Evolutionary conservation across 768 basidiomycete species (phyloP).

Genomic region (Serendipita indica): DNA sequence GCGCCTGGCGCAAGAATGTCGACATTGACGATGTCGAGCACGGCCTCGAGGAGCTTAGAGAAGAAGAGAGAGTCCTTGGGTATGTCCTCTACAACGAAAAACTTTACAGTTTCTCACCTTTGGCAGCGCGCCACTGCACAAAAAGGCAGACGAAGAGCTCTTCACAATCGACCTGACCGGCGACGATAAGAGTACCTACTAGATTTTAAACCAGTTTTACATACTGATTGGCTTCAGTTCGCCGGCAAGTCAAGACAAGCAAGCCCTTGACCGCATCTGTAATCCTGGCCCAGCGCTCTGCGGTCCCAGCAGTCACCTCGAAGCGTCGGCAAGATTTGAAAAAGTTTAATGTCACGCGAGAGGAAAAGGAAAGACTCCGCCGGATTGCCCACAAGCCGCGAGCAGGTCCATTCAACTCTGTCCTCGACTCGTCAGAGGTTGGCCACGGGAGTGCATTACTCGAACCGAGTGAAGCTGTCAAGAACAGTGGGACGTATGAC

Average conservation of each 20-base stretch:
- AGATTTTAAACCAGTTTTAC: neutral
- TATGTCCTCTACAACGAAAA: conserved; percentile 23
- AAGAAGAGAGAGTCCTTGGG: conserved; percentile 75
- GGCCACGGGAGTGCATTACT: conserved; percentile 26
- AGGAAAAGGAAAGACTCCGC: conserved; percentile 61
- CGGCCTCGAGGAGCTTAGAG: conserved; percentile 56
- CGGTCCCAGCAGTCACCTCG: conserved; percentile 72
- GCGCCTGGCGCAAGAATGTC: conserved; percentile 87
- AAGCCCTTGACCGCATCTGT: conserved; percentile 49
- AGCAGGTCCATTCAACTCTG: conserved; percentile 56
- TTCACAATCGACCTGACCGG: conserved; percentile 72
- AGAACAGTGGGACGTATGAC: conserved; percentile 22
- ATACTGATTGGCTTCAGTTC: conserved; percentile 29
- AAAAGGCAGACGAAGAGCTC: conserved; percentile 54
- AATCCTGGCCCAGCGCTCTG: conserved; percentile 74
- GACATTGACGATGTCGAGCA: conserved; percentile 67
- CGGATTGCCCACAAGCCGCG: conserved; percentile 60
- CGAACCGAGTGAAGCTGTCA: conserved; percentile 33
- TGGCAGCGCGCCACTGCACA: conserved; percentile 45
- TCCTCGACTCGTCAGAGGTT: conserved; percentile 48
- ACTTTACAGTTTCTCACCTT: neutral
- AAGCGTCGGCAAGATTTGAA: conserved; percentile 23
- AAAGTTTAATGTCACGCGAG: conserved; percentile 24
- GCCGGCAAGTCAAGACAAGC: conserved; percentile 25
- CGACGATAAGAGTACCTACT: conserved; percentile 48